Evolutionary conservation across 108 stramenopile species (phyloP).

Genomic region (Fistulifera pelliculosa): DNA sequence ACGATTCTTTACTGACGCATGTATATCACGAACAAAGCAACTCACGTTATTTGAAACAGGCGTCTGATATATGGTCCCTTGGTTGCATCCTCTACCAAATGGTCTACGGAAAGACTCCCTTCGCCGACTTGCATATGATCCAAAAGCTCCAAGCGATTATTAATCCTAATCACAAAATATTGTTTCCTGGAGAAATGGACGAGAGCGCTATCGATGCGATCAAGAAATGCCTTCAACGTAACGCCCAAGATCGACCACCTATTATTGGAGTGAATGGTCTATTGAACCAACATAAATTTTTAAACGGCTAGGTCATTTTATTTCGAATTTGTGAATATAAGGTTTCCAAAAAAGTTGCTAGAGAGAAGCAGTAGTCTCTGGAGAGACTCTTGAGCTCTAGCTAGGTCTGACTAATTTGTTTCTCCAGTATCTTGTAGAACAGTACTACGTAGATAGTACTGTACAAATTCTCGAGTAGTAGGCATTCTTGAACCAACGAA

Average conservation of each 20-base stretch:
- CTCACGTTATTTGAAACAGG: conserved; percentile 29
- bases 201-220: conserved; percentile 77
- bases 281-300: conserved; percentile 27
- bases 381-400: too few relatives aligned
- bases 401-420: too few relatives aligned
- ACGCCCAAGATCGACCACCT: conserved; percentile 65
- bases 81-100: conserved; percentile 98
- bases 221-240: conserved; percentile 60
- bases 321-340: too few relatives aligned
- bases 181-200: conserved; percentile 57
- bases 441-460: too few relatives aligned
- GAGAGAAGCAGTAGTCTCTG: too few relatives aligned
- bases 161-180: conserved; percentile 74
- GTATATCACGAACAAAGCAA: too few relatives aligned
- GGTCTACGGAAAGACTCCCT: conserved; percentile 90
- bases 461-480: too few relatives aligned
- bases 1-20: too few relatives aligned
- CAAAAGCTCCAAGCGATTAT: conserved; percentile 95
- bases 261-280: conserved; percentile 77
- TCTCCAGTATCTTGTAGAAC: too few relatives aligned
- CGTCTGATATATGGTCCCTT: conserved; percentile 90
- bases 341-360: too few relatives aligned
- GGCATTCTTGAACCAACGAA: too few relatives aligned
- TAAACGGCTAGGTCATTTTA: background rate
- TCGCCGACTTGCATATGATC: conserved; percentile 87